Evolutionary conservation across 306 rosid genomes (phyloP).

Genomic region (Vicia sativa): DNA sequence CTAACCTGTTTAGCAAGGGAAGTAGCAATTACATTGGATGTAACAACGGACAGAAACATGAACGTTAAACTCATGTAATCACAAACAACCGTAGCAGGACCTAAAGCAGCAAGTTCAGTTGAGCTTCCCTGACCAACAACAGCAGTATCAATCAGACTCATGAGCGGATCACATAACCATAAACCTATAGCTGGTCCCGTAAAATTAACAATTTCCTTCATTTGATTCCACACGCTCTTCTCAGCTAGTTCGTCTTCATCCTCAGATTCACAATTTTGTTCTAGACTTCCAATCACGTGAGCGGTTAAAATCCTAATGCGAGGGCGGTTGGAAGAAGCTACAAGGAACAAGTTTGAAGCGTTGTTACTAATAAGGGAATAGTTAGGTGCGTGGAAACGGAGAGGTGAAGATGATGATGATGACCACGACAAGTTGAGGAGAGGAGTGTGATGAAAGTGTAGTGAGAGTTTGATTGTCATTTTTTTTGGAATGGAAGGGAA

Average conservation of each 20-base stretch:
- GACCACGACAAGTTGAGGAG: constrained; percentile 31
- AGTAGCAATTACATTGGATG: constrained; percentile 93
- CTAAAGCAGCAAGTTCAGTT: constrained; percentile 89
- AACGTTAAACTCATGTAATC: constrained; percentile 75
- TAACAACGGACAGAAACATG: constrained; percentile 91
- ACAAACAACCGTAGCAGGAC: constrained; percentile 87
- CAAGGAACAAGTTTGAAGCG: constrained; percentile 36
- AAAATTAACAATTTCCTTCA: constrained; percentile 67
- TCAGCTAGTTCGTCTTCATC: constrained; percentile 46
- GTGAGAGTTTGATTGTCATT: constrained; percentile 44
- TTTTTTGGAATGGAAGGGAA: constrained; percentile 35
- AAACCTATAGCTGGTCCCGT: constrained; percentile 81
- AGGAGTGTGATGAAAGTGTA: constrained; percentile 14
- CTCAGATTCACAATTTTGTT: constrained; percentile 14
- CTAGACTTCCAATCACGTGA: constrained; percentile 29
- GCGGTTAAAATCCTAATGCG: constrained; percentile 19
- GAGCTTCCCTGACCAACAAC: constrained; percentile 91
- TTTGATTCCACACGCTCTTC: constrained; percentile 61
- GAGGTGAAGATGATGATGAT: constrained; percentile 30
- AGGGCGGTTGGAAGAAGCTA: constrained; percentile 1
- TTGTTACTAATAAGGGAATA: constrained; percentile 2
- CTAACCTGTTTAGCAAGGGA: constrained; percentile 80
- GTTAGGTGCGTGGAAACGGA: constrained; percentile 9
- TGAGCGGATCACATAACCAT: constrained; percentile 83
- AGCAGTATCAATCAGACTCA: constrained; percentile 89